Evolutionary conservation across 106 monocot species (phyloP), one percentile per base, ranked within the genome.

Genomic region (Dendrobium nobile): DNA sequence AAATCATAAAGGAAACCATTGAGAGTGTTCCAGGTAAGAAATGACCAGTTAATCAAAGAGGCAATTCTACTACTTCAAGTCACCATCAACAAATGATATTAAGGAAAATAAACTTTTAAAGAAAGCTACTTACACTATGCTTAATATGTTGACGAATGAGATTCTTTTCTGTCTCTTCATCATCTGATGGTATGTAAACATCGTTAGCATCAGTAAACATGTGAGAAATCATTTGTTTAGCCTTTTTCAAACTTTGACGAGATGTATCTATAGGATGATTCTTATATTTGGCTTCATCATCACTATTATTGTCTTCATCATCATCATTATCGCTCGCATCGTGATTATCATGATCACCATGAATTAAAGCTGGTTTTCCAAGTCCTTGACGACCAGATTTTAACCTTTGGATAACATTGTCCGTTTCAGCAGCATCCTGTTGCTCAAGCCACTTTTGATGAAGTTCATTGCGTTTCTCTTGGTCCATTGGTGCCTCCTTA

Each of bases 361-460:
- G n/a, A 65, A 82, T 27, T 73, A 77, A 61, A 26, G 59, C 37
- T 78, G 83, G 47, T 10, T 82, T 74, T 74, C 81, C 87, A n/a
- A 83, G 76, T 54, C 79, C 80, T 58, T 77, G 24, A 74, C 40
- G 74, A 16, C 82, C 67, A 82, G 77, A 84, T 41, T 91, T 89
- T 45, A 95, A 58, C 43, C 84, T 89, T 74, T 93, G 92, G 47
- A 95, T 65, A 84, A 95, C 82, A 80, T 90, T 87, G n/a, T 92
- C 87, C 33, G 92, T 99, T 73, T 84, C 89, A 79, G 79, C 87
- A 72, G 88, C 89, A 93, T 99, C 98, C 76, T 91, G 92, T 68
- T 95, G 89, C 84, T 95, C 86, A 79, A 99, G 89, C 98, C 98
- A 99, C 81, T 90, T 91, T 80, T 91, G 91, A 88, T 99, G 98